Conservation (phyloP, 192 early-diverging fungal species). For the Gigaspora rosea region DNA sequence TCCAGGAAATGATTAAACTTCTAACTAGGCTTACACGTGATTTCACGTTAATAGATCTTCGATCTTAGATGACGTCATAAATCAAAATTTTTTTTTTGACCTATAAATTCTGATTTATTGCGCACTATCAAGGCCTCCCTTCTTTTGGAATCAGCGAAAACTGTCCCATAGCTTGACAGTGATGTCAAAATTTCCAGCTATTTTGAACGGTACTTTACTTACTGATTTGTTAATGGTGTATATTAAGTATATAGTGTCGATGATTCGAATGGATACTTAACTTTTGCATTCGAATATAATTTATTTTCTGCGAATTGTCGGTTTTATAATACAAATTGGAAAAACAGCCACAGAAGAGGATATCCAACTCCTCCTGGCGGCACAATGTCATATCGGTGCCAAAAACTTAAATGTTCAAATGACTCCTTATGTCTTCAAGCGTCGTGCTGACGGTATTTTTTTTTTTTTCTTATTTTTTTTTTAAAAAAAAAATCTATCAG, state of each 20-base stretch:
- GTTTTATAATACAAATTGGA: background rate
- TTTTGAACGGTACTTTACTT: constrained; percentile 37
- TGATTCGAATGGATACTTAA: background rate
- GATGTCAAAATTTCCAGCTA: constrained; percentile 51
- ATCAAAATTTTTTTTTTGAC: background rate
- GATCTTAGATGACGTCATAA: no score
- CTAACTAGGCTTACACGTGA: no score
- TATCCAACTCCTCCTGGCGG: constrained; percentile 92
- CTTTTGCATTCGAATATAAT: background rate
- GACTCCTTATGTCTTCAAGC: constrained; percentile 96
- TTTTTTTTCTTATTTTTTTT: background rate
- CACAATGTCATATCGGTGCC: constrained; percentile 97
- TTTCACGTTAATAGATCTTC: no score
- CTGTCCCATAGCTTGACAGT: constrained; percentile 47
- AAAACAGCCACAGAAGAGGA: constrained; percentile 82
- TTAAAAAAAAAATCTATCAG: background rate
- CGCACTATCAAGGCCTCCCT: background rate
- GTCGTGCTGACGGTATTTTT: constrained; percentile 85
- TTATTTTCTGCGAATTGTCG: background rate
- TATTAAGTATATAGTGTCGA: no score
- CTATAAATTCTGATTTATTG: background rate
- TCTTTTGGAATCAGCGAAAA: constrained; percentile 28
- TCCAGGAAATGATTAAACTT: no score
- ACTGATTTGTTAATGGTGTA: background rate
- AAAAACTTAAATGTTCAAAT: constrained; percentile 97